Base-by-base conservation (phyloP, 345 rosid genomes). In the Carallia pectinifolia region DNA sequence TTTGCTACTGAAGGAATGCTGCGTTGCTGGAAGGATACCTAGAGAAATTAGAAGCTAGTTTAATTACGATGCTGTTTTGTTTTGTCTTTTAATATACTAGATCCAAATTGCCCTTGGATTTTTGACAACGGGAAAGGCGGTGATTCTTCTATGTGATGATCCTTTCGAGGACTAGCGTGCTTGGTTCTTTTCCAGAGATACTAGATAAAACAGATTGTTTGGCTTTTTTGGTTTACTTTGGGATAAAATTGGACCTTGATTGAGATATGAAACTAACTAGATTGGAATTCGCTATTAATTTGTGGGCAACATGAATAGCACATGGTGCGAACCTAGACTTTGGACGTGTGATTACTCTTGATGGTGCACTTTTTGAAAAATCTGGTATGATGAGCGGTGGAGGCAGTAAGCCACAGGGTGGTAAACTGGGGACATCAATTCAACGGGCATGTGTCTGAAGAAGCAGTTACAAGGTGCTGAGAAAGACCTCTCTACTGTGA, bases 371-470 rank as follows among this genome's bases (percentile, higher is more conserved):
- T 70, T 90, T 94, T 71, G 97, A 92, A 84, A 88, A 86, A 80
- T 90, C 96, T 76, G 99, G 99, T 70, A 94, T 97, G 10, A 92
- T 94, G 97, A 94, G 92, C 62, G 98, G 98, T 64, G 98, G 98
- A 19, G 99, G 99, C 83, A 75, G 86, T 77, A 92, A 86, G 84
- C 97, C 97, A 62, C 92, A 91, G 38, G 97, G 97, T 60, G 97
- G 99, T 58, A 94, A 86, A 86, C 91, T 94, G 91, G 98, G 98
- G 27, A 88, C 98, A 65, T 88, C 91, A 76, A 80, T 94, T 84
- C 91, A 93, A 73, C 84, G 86, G 38, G 58, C 86, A 85, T 68
- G 93, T 91, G 61, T 88, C 97, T 62, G 81, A 75, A 5, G 98
- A 91, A 82, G 83, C 77, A 68, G 85, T 91, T 72, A 69, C 74